Conservation (phyloP, 495 filamentous ascomycete genomes). For the Trypethelium eluteriae region DNA sequence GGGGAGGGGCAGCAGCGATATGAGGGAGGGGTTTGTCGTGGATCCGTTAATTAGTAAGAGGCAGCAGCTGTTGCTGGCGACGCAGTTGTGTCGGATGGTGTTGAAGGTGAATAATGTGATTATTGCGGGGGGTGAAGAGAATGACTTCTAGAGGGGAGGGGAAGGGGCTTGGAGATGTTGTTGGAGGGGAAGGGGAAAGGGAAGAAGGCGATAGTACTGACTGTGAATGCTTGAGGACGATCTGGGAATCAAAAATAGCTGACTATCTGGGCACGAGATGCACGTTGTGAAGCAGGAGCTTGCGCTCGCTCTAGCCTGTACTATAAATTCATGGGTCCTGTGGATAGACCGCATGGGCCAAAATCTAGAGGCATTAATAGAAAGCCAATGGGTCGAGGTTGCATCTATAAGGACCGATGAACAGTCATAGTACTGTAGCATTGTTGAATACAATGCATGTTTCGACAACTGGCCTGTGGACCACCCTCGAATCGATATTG, state of each 20-base stretch:
- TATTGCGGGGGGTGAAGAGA: constrained; percentile 81
- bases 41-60: constrained; percentile 96
- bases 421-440: no score
- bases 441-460: no score
- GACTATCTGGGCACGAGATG: neutral
- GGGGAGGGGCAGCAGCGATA: constrained; percentile 86
- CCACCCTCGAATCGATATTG: no score
- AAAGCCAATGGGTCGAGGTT: neutral
- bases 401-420: neutral
- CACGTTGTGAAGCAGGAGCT: neutral
- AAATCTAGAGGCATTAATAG: neutral
- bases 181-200: neutral
- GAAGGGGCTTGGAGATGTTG: neutral
- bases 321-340: neutral
- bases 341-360: neutral
- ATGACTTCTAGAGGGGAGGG: constrained; percentile 64
- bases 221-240: no score
- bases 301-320: neutral
- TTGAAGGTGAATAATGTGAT: constrained; percentile 97
- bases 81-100: constrained; percentile 97
- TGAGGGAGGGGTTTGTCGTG: constrained; percentile 95
- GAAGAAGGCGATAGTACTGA: neutral
- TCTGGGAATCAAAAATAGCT: neutral
- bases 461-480: no score
- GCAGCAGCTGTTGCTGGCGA: constrained; percentile 90